Conservation (phyloP, 2,329 filamentous ascomycete genomes). For the Ophiosphaerella narmari region DNA sequence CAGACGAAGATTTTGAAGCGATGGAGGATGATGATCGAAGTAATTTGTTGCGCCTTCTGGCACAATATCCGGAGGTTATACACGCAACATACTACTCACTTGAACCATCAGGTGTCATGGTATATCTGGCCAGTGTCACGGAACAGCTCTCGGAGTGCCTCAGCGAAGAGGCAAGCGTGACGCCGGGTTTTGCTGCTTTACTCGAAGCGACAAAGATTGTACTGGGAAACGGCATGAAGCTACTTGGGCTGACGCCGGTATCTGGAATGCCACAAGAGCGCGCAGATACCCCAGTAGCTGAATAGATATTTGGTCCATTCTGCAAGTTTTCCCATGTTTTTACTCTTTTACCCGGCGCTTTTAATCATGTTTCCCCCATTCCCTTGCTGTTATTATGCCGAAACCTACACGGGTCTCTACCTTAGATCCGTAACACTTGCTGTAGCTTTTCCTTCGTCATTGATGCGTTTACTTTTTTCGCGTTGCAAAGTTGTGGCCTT, state of each 20-base stretch:
- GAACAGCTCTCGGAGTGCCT: conserved; percentile 32
- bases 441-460: too few relatives aligned
- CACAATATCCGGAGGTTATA: conserved; percentile 38
- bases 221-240: conserved; percentile 35
- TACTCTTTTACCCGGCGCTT: neutral
- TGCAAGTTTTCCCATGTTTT: neutral
- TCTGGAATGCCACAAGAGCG: conserved; percentile 16
- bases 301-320: neutral
- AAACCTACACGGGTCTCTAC: too few relatives aligned
- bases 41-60: conserved; percentile 33
- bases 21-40: conserved; percentile 30
- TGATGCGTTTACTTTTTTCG: neutral
- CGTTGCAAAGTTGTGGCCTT: neutral
- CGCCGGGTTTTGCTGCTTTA: conserved; percentile 25
- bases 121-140: conserved; percentile 33
- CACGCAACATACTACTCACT: conserved; percentile 30
- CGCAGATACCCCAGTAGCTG: conserved; percentile 30
- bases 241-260: conserved; percentile 32
- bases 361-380: neutral
- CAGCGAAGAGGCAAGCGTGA: conserved; percentile 17
- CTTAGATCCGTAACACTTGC: too few relatives aligned
- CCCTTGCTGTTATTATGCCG: too few relatives aligned
- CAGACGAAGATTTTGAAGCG: conserved; percentile 26
- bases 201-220: conserved; percentile 36
- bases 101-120: conserved; percentile 33